A percentile compares a stretch with the other conserved stretches of the same genome.
Conservation (phyloP, 768 basidiomycete species). For the Rhodotorula kratochvilovae region DNA sequence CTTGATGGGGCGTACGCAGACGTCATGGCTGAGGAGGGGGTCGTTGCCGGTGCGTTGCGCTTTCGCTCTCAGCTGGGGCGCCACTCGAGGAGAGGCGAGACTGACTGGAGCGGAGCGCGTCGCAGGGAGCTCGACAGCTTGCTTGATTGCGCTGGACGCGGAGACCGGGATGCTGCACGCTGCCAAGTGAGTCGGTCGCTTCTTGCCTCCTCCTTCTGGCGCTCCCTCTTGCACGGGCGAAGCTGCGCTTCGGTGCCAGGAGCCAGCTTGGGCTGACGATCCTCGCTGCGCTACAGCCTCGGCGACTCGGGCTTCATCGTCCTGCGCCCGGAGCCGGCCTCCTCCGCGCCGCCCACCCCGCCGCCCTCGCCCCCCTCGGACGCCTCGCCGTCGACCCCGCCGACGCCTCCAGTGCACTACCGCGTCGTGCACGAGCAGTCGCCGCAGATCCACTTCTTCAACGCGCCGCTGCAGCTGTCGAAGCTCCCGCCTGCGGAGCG, state of each 20-base stretch:
- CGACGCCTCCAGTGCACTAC: not conserved
- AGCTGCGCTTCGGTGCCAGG: no score
- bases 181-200: conserved; percentile 23
- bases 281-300: conserved; percentile 11
- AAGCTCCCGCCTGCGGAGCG: conserved; percentile 33
- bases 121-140: conserved; percentile 33
- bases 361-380: conserved; percentile 1
- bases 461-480: conserved; percentile 41
- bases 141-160: conserved; percentile 22
- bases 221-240: no score
- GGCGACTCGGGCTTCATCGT: conserved; percentile 33
- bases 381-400: not conserved
- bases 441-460: conserved; percentile 35
- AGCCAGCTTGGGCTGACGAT: no score
- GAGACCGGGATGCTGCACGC: conserved; percentile 26
- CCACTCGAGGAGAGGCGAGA: not conserved
- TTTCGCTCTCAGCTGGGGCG: not conserved
- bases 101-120: not conserved
- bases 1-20: conserved; percentile 22
- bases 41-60: conserved; percentile 27
- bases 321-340: conserved; percentile 5
- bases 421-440: conserved; percentile 5
- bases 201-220: not conserved
- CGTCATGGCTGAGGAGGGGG: conserved; percentile 17
- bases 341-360: not conserved